Evolutionary conservation across 192 early-diverging fungal species (phyloP).

Genomic region (Coemansia sp.): DNA sequence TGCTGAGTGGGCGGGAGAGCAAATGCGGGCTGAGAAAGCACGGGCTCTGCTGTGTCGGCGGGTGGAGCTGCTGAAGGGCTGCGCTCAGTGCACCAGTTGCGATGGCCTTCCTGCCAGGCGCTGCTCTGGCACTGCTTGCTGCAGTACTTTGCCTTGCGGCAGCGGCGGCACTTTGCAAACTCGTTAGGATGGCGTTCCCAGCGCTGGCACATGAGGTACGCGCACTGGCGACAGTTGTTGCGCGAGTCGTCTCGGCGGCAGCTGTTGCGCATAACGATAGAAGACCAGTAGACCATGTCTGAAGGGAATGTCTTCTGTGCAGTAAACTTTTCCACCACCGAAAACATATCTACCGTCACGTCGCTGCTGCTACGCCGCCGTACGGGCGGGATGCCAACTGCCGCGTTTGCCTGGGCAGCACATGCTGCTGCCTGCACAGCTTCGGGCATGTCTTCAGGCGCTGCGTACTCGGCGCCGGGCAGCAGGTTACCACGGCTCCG

Average conservation of each 20-base stretch:
- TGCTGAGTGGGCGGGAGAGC: too few relatives aligned
- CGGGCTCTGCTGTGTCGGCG: conserved; percentile 1
- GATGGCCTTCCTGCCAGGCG: conserved; percentile 76
- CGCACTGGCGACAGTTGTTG: conserved; percentile 73
- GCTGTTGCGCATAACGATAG: conserved; percentile 77
- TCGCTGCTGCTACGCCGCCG: conserved; percentile 24
- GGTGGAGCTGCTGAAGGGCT: conserved; percentile 18
- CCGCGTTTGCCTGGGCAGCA: conserved; percentile 25
- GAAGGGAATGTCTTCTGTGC: conserved; percentile 61
- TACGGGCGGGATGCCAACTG: conserved; percentile 25
- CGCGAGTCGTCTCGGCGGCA: conserved; percentile 73
- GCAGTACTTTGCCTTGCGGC: conserved; percentile 86
- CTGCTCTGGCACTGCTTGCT: conserved; percentile 71
- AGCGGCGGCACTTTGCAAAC: conserved; percentile 85
- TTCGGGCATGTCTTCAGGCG: conserved; percentile 24
- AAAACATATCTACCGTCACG: conserved; percentile 64
- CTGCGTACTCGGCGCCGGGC: conserved; percentile 21
- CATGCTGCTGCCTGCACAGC: conserved; percentile 33
- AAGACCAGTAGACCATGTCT: conserved; percentile 67
- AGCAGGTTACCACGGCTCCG: conserved; percentile 2
- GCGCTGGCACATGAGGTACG: conserved; percentile 72
- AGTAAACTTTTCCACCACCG: conserved; percentile 73
- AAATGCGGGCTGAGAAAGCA: not conserved
- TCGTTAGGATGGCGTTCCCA: conserved; percentile 72
- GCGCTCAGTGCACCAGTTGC: conserved; percentile 75